These are phyloP conservation scores for Apiospora marii DNA, from an alignment of 2,329 filamentous ascomycete genomes.

Conservation along the genomic window DNA sequence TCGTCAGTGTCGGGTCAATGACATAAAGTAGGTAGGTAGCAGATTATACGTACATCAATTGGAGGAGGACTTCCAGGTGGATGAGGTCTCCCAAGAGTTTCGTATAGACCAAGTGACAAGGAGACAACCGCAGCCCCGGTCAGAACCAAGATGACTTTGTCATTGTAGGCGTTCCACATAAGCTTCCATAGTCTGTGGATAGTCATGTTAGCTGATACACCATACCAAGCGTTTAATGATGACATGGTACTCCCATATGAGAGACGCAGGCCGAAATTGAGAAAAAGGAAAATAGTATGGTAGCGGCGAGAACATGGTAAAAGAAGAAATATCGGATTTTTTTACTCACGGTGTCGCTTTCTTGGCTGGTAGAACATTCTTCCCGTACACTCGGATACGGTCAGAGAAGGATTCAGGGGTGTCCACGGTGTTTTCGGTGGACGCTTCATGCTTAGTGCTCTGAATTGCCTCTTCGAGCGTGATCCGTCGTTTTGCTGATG, in stretches of 20 bases:
- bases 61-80: conserved; percentile 33
- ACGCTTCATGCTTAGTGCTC: conserved; percentile 32
- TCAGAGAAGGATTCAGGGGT: conserved; percentile 50
- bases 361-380: conserved; percentile 67
- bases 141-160: conserved; percentile 75
- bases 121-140: conserved; percentile 74
- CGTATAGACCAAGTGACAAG: conserved; percentile 73
- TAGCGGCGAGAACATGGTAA: neutral
- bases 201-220: neutral
- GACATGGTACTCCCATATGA: neutral
- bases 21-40: no score
- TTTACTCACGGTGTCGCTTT: conserved; percentile 56
- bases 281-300: neutral
- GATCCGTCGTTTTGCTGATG: conserved; percentile 40
- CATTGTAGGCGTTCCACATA: conserved; percentile 76
- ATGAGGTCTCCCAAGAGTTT: conserved; percentile 61
- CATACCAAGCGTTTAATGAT: neutral
- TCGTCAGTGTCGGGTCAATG: conserved; percentile 32
- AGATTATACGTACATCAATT: conserved; percentile 35
- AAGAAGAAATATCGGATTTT: neutral
- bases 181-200: conserved; percentile 55
- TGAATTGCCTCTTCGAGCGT: conserved; percentile 43
- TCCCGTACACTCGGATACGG: conserved; percentile 65
- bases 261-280: neutral
- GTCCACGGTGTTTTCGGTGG: conserved; percentile 29